Conservation (phyloP, 2,329 filamentous ascomycete genomes). For the Erysiphe pulchra region DNA sequence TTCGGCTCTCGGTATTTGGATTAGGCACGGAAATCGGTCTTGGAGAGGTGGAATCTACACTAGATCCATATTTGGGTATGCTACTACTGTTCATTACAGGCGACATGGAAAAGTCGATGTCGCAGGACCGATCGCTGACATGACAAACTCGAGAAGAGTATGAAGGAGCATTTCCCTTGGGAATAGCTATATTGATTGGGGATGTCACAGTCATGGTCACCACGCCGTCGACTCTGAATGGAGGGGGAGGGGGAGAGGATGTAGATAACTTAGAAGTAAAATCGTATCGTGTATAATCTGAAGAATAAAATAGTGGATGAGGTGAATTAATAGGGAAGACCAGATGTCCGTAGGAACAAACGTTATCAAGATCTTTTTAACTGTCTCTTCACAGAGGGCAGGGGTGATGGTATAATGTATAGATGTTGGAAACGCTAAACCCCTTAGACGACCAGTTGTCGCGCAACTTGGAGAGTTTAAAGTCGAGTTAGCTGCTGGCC, state of each 20-base stretch:
- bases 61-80: constrained; percentile 28
- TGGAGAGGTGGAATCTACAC: constrained; percentile 25
- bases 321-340: no score
- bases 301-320: no score
- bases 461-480: not conserved
- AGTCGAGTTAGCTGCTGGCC: not conserved
- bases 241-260: not conserved
- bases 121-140: constrained; percentile 7
- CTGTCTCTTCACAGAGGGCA: no score
- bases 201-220: constrained; percentile 11
- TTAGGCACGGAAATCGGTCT: constrained; percentile 40
- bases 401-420: no score
- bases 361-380: no score
- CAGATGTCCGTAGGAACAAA: no score
- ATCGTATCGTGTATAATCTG: no score
- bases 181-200: constrained; percentile 14
- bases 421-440: no score
- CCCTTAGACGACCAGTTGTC: not conserved
- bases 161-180: constrained; percentile 13
- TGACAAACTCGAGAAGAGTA: constrained; percentile 15
- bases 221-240: not conserved
- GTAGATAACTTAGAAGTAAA: not conserved
- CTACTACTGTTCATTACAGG: constrained; percentile 31
- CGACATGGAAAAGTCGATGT: constrained; percentile 13
- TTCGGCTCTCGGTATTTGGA: constrained; percentile 29